These are phyloP conservation scores for Cetraspora pellucida DNA, from an alignment of 192 early-diverging fungal genomes.

Conservation along the genomic window DNA sequence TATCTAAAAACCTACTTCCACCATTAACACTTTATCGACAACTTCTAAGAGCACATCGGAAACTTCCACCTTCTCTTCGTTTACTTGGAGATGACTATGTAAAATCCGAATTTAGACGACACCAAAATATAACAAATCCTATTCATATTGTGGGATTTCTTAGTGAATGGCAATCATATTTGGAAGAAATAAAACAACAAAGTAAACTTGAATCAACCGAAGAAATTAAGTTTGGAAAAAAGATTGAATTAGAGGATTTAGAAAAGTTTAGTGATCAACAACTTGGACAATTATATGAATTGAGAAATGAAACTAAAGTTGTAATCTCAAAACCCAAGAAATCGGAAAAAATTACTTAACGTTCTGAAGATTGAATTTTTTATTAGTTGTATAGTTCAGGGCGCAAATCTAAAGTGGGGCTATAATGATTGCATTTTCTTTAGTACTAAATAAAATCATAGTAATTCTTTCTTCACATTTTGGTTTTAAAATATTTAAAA, in stretches of 20 bases:
- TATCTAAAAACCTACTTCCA: constrained; percentile 44
- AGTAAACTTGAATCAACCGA: constrained; percentile 2
- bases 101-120: constrained; percentile 60
- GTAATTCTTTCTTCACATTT: too few relatives aligned
- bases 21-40: constrained; percentile 56
- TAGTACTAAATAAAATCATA: too few relatives aligned
- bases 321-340: neutral
- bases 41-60: constrained; percentile 55
- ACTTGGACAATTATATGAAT: constrained; percentile 58
- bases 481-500: too few relatives aligned
- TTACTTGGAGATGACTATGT: constrained; percentile 63
- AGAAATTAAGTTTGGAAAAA: constrained; percentile 45
- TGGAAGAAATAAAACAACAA: constrained; percentile 34
- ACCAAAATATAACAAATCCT: constrained; percentile 58
- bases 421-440: too few relatives aligned
- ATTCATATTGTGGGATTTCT: constrained; percentile 61
- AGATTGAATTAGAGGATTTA: constrained; percentile 41
- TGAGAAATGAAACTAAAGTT: constrained; percentile 49
- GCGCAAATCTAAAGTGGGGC: too few relatives aligned
- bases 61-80: constrained; percentile 51
- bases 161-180: constrained; percentile 57
- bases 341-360: too few relatives aligned
- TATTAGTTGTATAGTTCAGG: too few relatives aligned
- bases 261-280: constrained; percentile 63
- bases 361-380: too few relatives aligned